Conservation (phyloP, 441 rosid genomes). For the Brassica balearica region DNA sequence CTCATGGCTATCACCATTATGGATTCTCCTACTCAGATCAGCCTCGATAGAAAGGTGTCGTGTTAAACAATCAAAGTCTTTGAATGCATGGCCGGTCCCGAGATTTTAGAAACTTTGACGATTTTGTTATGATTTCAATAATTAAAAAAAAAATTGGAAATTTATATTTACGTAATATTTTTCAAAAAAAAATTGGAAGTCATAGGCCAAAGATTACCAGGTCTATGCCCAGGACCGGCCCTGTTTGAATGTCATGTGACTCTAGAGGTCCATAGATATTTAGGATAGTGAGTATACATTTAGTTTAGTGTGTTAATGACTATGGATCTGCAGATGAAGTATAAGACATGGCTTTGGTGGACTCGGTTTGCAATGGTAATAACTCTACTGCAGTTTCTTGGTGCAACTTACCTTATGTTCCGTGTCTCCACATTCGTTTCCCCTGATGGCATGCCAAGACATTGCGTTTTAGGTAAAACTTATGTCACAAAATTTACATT, state of each 20-base stretch:
- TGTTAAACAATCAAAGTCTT: background rate
- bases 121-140: too few relatives aligned
- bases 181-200: too few relatives aligned
- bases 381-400: constrained; percentile 64
- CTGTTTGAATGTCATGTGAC: too few relatives aligned
- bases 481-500: too few relatives aligned
- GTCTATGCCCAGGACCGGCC: too few relatives aligned
- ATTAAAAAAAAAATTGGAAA: too few relatives aligned
- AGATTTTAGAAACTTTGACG: too few relatives aligned
- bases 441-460: constrained; percentile 49
- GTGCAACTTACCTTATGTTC: constrained; percentile 69
- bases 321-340: constrained; percentile 57
- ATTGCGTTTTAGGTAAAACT: constrained; percentile 67
- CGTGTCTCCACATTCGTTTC: constrained; percentile 56
- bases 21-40: constrained; percentile 56
- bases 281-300: too few relatives aligned
- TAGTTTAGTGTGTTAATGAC: background rate
- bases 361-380: constrained; percentile 64
- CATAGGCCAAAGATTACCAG: too few relatives aligned
- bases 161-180: too few relatives aligned
- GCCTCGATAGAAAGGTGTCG: constrained; percentile 62
- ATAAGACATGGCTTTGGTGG: constrained; percentile 89
- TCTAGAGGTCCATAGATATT: too few relatives aligned
- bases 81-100: too few relatives aligned
- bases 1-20: constrained; percentile 65